phyloP scores from a whole-genome alignment of 2,329 filamentous ascomycete species.

The Diaporthe longicolla region DNA sequence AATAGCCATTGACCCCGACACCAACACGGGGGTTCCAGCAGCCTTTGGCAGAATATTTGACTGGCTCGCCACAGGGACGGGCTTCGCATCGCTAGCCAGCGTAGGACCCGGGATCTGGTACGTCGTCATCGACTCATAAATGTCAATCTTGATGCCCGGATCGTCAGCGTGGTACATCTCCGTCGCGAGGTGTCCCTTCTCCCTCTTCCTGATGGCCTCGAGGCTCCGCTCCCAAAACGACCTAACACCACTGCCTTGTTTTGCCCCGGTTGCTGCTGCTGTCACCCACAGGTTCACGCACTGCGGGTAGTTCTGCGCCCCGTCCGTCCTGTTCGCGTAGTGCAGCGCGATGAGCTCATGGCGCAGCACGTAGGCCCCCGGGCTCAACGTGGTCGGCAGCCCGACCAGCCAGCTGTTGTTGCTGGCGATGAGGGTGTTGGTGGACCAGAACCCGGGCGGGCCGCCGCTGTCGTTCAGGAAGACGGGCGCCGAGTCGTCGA shows the following conservation, averaged over 20 bases:
- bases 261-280: conserved; percentile 4
- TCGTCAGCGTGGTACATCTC: conserved; percentile 47
- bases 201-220: conserved; percentile 35
- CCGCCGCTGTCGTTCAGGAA: conserved; percentile 46
- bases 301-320: conserved; percentile 52
- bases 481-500: conserved; percentile 54
- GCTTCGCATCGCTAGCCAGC: conserved; percentile 46
- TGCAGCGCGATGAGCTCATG: conserved; percentile 64
- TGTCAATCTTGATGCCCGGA: conserved; percentile 47
- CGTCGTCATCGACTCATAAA: conserved; percentile 43
- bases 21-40: conserved; percentile 48
- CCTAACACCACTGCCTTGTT: not conserved
- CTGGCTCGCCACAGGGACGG: conserved; percentile 47
- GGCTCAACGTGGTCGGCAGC: conserved; percentile 57
- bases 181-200: conserved; percentile 43
- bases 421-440: conserved; percentile 63
- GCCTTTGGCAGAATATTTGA: conserved; percentile 38
- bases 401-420: conserved; percentile 66
- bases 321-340: conserved; percentile 45
- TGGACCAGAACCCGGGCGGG: conserved; percentile 54
- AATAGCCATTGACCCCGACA: conserved; percentile 44
- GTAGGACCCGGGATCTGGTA: conserved; percentile 50
- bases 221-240: not conserved
- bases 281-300: conserved; percentile 51
- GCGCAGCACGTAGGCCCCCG: conserved; percentile 67